Percentiles rank a stretch among this genome's conserved stretches.
Conservation (phyloP, 2,329 filamentous ascomycete genomes). For the Cryoendolithus antarcticus region DNA sequence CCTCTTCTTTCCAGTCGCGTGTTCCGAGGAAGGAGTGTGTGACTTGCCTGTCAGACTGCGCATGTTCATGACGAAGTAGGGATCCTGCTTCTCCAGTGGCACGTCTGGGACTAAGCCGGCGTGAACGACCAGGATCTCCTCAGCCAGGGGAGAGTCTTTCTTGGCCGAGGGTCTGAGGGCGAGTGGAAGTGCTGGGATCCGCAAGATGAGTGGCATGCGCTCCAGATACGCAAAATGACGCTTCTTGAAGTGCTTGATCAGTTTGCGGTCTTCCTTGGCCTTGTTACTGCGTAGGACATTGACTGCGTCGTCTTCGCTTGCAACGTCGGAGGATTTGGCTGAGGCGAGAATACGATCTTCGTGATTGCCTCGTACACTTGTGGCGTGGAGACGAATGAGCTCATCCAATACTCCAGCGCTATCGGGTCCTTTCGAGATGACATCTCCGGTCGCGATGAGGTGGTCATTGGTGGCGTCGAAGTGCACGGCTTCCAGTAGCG, state of each 20-base stretch:
- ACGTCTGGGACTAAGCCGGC: constrained; percentile 4
- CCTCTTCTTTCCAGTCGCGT: too few species aligned
- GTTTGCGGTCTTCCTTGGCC: constrained; percentile 2
- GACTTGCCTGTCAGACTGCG: constrained; percentile 2
- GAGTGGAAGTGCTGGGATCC: constrained; percentile 1
- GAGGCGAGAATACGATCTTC: constrained; percentile 48
- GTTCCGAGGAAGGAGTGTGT: too few species aligned
- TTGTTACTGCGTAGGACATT: neutral
- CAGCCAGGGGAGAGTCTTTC: neutral
- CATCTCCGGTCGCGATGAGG: constrained; percentile 2
- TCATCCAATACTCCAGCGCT: constrained; percentile 2
- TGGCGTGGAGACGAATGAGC: constrained; percentile 4
- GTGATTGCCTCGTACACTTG: constrained; percentile 5
- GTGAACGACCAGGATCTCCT: constrained; percentile 2
- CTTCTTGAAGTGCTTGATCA: constrained; percentile 1
- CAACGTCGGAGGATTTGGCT: constrained; percentile 7
- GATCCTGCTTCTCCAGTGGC: constrained; percentile 1
- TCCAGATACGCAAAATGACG: neutral
- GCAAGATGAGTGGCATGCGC: constrained; percentile 1
- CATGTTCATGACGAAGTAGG: constrained; percentile 4
- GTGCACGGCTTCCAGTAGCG: neutral
- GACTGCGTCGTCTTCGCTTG: constrained; percentile 1
- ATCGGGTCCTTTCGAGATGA: constrained; percentile 3
- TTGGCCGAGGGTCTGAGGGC: neutral
- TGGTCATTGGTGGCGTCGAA: neutral